Percentiles rank a stretch among this genome's conserved stretches.
These are phyloP conservation scores for Microbotryomycetes sp. DNA, from an alignment of 1,284 basidiomycete genomes.

Conservation along the genomic window DNA sequence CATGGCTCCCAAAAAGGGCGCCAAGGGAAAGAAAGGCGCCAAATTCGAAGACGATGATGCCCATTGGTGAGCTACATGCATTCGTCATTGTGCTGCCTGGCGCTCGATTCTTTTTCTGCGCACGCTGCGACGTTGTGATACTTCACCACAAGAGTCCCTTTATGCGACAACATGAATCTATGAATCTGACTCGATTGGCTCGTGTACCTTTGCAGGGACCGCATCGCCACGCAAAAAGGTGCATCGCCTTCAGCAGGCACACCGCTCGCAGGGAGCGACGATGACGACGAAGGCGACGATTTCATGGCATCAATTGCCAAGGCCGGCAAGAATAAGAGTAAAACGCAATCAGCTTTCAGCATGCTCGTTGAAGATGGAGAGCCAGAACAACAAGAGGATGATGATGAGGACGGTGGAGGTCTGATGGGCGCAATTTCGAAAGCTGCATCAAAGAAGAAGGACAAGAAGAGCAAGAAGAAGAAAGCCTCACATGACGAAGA, in stretches of 20 bases:
- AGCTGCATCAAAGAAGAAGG: slow-evolving; percentile 60
- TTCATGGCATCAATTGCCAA: neutral
- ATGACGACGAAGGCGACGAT: slow-evolving; percentile 15
- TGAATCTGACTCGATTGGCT: slow-evolving; percentile 5
- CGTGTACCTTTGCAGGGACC: neutral
- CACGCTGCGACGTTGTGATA: neutral
- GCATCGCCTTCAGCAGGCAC: slow-evolving; percentile 5
- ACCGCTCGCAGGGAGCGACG: neutral
- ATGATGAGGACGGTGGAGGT: slow-evolving; percentile 67
- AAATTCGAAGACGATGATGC: slow-evolving; percentile 25
- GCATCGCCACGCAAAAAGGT: neutral
- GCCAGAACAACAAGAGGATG: slow-evolving; percentile 42
- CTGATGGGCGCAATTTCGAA: slow-evolving; percentile 67
- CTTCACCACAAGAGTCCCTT: neutral
- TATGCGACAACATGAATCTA: neutral
- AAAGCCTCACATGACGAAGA: slow-evolving; percentile 41
- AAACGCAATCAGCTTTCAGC: slow-evolving; percentile 9
- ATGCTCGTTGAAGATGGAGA: slow-evolving; percentile 11
- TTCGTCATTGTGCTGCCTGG: neutral
- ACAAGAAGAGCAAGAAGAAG: slow-evolving; percentile 47
- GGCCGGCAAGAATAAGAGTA: neutral
- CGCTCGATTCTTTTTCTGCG: neutral
- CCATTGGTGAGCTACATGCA: slow-evolving; percentile 18
- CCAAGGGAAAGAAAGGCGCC: slow-evolving; percentile 10
- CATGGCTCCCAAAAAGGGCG: slow-evolving; percentile 6